Evolutionary conservation across 1,139 yeast species (phyloP), one percentile per base, ranked within the genome.

Genomic region (Starmera stellimalicola): DNA sequence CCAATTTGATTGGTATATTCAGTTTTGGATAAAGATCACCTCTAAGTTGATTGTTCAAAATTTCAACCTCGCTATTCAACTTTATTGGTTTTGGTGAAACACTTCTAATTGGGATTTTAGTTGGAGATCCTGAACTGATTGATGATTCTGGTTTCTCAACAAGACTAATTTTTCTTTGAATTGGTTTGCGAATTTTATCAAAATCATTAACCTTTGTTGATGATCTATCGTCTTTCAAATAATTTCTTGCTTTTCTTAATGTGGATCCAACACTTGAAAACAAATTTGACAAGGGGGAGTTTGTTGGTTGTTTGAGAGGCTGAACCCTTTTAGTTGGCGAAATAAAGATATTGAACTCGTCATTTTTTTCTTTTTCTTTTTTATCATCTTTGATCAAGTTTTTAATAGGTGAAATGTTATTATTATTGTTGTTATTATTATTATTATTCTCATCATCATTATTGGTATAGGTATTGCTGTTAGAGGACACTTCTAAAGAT

Each of bases 221-320:
- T 14, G 12, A 6, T 3, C 43, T 41, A 26, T 42, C 48, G 24
- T 22, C 25, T 8, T 30, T 38, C 14, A 38, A 34, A 23, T 43
- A 43, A 16, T 38, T 40, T 17, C 35, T 39, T 4, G 51, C 52
- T 25, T 37, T 47, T 25, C 39, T 40, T 27, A 49, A 30, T 0
- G 49, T 45, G 2, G 49, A 41, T 6, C 47, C 43, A n/a, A 49
- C 51, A 10, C 50, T 40, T 4, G 48, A 40, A 32, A 48, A 48
- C 7, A 49, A 24, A 32, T 37, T 36, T 3, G 51, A 44, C 3
- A 47, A 26, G 8, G 51, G 51, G 2, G 52, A 48, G 12, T 37
- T 27, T n/a, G 27, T 15, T 14, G 6, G 18, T n/a, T n/a, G n/a
- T 25, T 12, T 44, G 11, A 3, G 43, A 35, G 2, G 3, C 18